Evolutionary conservation across 768 basidiomycete species (phyloP).

Genomic region (Mrakia gelida): DNA sequence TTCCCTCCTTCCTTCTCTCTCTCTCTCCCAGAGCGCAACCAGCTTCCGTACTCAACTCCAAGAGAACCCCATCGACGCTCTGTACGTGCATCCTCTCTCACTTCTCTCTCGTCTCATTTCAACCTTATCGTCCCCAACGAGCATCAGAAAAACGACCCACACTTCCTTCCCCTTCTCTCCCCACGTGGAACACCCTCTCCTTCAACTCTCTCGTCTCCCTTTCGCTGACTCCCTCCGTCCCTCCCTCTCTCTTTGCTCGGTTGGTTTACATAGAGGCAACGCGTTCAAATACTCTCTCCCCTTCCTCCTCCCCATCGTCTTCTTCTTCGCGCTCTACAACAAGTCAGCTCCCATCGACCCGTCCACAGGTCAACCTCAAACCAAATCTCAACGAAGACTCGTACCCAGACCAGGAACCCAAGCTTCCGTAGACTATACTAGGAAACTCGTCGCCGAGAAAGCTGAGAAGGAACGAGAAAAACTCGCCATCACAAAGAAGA

Average conservation of each 20-base stretch:
- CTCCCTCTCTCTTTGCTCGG: neutral
- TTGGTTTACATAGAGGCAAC: neutral
- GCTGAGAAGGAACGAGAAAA: neutral
- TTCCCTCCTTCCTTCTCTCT: neutral
- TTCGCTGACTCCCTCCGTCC: neutral
- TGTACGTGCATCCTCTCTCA: neutral
- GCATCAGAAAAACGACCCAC: neutral
- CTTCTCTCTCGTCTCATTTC: neutral
- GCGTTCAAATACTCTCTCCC: slow-evolving; percentile 8
- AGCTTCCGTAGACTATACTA: slow-evolving; percentile 20
- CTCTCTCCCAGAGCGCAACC: neutral
- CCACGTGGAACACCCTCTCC: too few relatives aligned
- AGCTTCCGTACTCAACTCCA: neutral
- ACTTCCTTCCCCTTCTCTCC: neutral
- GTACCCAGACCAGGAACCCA: slow-evolving; percentile 27
- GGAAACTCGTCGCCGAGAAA: slow-evolving; percentile 13
- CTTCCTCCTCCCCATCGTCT: slow-evolving; percentile 16
- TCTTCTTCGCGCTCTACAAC: neutral
- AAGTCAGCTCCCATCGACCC: slow-evolving; percentile 7
- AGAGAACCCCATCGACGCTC: neutral
- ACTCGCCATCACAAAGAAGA: neutral
- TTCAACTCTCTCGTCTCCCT: neutral
- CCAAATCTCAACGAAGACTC: slow-evolving; percentile 11
- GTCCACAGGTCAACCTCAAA: slow-evolving; percentile 2
- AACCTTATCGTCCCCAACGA: neutral